Base-by-base conservation (phyloP, 1,284 basidiomycete species). In the Pholiota adiposa region DNA sequence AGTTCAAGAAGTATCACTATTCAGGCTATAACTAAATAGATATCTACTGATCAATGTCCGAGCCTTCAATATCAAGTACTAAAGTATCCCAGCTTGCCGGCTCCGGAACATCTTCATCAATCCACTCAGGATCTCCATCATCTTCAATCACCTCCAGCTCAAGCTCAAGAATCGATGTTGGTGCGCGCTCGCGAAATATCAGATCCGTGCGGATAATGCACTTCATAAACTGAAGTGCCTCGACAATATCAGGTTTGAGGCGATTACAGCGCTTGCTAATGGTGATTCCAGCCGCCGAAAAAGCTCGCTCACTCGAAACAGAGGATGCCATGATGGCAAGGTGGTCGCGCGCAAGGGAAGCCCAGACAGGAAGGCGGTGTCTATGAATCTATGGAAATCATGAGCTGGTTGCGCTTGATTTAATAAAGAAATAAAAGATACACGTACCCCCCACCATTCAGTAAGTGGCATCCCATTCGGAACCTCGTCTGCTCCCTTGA, bases 211-310 rank as follows among this genome's bases (percentile, higher is more conserved):
- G 41, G 1, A 61, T 38, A 19, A 34, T 8, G 33, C 50, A 58
- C 36, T 61, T 58, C 7, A 61, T 21, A 12, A 51, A 62, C 41
- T 50, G 59, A 34, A 44, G 38, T 31, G 14, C 58, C 49, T 44
- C 53, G 2, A 54, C 53, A 44, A 54, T 54, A 19, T 54, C 53
- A 31, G 27, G 29, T 25, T 60, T 55, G 0, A 66, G 41, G 4
- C 69, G 65, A 59, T 75, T 77, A 2, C 67, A 62, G 2, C 63
- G 67, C 60, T 79, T 78, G 7, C 55, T 76, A 44, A 78, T 75
- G 3, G 72, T 79, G 33, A 77, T 75, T 5, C 72, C 76, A 36
- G 73, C 74, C 1, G 68, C 49, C 2, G 72, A 76, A 50, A 75
- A 77, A 18, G 71, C 73, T 0, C 69, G 61, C 64, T 77, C 74